These are phyloP conservation scores for Phytophthora aleatoria DNA, from an alignment of 352 stramenopile species.

Conservation along the genomic window DNA sequence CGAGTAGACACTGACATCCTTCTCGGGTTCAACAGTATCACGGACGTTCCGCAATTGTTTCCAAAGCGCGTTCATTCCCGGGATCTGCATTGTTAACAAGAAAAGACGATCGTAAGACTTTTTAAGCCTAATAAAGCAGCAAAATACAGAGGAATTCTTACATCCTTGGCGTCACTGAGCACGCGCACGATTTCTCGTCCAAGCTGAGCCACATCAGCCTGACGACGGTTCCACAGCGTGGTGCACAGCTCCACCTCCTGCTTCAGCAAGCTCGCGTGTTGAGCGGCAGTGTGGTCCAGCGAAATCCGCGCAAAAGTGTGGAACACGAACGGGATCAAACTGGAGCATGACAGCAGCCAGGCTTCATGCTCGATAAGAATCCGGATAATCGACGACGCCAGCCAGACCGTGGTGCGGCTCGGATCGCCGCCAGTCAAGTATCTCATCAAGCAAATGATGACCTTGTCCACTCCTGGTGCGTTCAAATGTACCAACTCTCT, in stretches of 20 bases:
- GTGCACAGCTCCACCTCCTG: constrained; percentile 84
- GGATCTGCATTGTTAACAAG: constrained; percentile 45
- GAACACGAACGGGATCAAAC: constrained; percentile 82
- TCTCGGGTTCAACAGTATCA: constrained; percentile 46
- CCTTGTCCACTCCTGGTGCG: constrained; percentile 68
- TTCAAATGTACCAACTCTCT: constrained; percentile 81
- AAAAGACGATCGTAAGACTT: constrained; percentile 5
- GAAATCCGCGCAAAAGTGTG: constrained; percentile 78
- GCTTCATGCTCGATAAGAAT: constrained; percentile 81
- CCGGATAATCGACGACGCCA: constrained; percentile 78
- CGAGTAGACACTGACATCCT: constrained; percentile 60
- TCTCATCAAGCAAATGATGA: constrained; percentile 78
- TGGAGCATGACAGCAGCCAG: constrained; percentile 75
- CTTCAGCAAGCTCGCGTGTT: constrained; percentile 68
- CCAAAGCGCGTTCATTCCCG: constrained; percentile 82
- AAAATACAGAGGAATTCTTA: constrained; percentile 27
- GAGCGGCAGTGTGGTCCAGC: constrained; percentile 59
- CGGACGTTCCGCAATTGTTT: constrained; percentile 77
- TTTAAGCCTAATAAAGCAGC: not conserved
- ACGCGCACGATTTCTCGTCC: constrained; percentile 82
- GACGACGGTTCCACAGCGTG: constrained; percentile 70
- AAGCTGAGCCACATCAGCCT: constrained; percentile 68
- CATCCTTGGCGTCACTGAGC: constrained; percentile 81
- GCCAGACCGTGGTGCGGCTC: constrained; percentile 76
- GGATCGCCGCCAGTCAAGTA: constrained; percentile 69